Base-by-base conservation (phyloP, 352 stramenopile species). In the Globisporangium solare region DNA sequence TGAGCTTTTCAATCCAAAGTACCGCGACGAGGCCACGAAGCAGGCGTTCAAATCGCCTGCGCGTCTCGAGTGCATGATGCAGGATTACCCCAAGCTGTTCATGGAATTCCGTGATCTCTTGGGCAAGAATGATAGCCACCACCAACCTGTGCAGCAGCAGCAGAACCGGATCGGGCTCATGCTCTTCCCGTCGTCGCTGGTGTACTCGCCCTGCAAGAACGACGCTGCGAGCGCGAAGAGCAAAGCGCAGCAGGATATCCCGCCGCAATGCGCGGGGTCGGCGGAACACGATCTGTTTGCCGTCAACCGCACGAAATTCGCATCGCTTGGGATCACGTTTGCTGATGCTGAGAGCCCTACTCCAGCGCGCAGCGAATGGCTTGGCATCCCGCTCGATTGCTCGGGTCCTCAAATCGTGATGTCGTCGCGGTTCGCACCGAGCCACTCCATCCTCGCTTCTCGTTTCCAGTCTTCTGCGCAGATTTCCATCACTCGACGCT, bases 151-250 rank as follows among this genome's bases (percentile, higher is more conserved):
- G 24, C 54, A 65, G 31, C 31, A 70, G 4, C n/a, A 46, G 51
- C 51, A 60, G 6, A 57, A 53, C 18, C 50, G 62, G 0, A 72
- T 79, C 12, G 77, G 79, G 3, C 59, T 85, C 20, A 63, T 89
- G 46, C 65, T 76, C 42, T 90, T 88, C 53, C 74, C 74, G 6
- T 60, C 80, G 22, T 62, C 57, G 6, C 59, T 90, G 4, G 79
- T 89, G n/a, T 89, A 89, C 51, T 87, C 79, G 11, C 79, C 79
- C 2, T 89, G 74, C 63, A 90, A 90, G 61, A 90, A 90, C 39
- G 79, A 90, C 52, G 70, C 69, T 14, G 64, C 53, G 11, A 87
- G 73, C 14, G 80, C 80, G 6, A 72, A 65, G 2, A 62, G 66
- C 4, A 90, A 90, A 52, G 73, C 60, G 1, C 64, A 67, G 18